Base-by-base conservation (phyloP, 1,284 basidiomycete species). In the Ceratobasidium sp. region DNA sequence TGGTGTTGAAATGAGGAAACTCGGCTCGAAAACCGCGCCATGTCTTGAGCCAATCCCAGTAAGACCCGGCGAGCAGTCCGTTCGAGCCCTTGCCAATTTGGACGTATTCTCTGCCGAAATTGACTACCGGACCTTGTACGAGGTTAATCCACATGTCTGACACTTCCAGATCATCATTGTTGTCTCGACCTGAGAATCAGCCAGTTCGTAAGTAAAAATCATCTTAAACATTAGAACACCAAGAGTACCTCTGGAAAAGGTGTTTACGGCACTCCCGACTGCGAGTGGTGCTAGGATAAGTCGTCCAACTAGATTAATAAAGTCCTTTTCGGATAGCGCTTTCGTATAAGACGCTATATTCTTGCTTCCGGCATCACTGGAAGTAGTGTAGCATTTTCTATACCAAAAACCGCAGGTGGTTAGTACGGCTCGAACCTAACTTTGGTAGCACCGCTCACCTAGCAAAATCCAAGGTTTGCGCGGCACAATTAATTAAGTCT, bases 1-100 rank as follows among this genome's bases (percentile, higher is more conserved):
- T 40, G 3, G 13, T 20, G 4, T 26, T 17, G 7, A 13, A 46
- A 23, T 67, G 65, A 33, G 65, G 65, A 38, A 67, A 67, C 26
- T 50, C 65, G n/a, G 48, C 46, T 26, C 28, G 23, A 33, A 67
- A 67, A 23, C 65, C 28, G 7, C 28, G 44, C 65, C 65, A 67
- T 33, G 65, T 67, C 13, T 67, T 67, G 42, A 67, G 23, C 65
- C 65, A 67, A 38, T 50, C 65, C 3, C 38, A 15, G 44, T 67
- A 67, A 17, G 42, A 67, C 5, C 28, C 20, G 20, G 48, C 28
- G 44, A 67, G 65, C 42, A 50, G 28, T 9, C 42, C 44, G 17
- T 67, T 67, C n/a, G 65, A 26, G 23, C 20, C 42, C 48, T 38
- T 48, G 23, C 46, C 48, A 33, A 38, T 50, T 33, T 33, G 4